A percentile compares a stretch with the other conserved stretches of the same genome.
Evolutionary conservation across 2,329 filamentous ascomycete species (phyloP).

Genomic region (Ilyonectria sp.): DNA sequence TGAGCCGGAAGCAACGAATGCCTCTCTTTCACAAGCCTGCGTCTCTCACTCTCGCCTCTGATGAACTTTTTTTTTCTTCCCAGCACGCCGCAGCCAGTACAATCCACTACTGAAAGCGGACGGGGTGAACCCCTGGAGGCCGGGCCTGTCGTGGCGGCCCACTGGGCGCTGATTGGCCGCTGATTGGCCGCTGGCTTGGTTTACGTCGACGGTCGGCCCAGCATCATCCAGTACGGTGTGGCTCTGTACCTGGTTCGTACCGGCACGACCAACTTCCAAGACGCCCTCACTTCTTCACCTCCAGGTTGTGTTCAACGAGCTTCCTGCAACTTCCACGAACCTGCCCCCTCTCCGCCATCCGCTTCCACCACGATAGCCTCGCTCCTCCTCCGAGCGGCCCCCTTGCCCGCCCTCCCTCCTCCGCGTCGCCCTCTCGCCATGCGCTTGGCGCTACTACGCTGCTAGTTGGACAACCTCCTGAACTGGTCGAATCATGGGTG

Average conservation of each 20-base stretch:
- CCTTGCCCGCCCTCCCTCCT: conserved; percentile 1
- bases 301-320: neutral
- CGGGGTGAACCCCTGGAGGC: conserved; percentile 46
- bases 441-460: conserved; percentile 41
- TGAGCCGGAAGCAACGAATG: conserved; percentile 2
- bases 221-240: conserved; percentile 35
- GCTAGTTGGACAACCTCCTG: conserved; percentile 49
- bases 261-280: neutral
- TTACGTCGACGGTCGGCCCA: conserved; percentile 41
- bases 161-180: conserved; percentile 46
- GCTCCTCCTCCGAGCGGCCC: conserved; percentile 1
- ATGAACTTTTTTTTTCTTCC: conserved; percentile 28
- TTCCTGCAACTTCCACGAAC: neutral
- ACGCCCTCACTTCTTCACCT: neutral
- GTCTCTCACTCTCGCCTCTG: conserved; percentile 11
- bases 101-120: conserved; percentile 24
- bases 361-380: neutral
- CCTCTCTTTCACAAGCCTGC: conserved; percentile 18
- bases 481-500: conserved; percentile 55
- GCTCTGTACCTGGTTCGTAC: conserved; percentile 1
- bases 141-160: conserved; percentile 42
- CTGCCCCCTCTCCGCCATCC: neutral
- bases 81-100: conserved; percentile 2
- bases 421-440: conserved; percentile 36
- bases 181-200: conserved; percentile 47